Evolutionary conservation across 164 flowering plant genomes (phyloP).

Genomic region (Berberis thunbergii): DNA sequence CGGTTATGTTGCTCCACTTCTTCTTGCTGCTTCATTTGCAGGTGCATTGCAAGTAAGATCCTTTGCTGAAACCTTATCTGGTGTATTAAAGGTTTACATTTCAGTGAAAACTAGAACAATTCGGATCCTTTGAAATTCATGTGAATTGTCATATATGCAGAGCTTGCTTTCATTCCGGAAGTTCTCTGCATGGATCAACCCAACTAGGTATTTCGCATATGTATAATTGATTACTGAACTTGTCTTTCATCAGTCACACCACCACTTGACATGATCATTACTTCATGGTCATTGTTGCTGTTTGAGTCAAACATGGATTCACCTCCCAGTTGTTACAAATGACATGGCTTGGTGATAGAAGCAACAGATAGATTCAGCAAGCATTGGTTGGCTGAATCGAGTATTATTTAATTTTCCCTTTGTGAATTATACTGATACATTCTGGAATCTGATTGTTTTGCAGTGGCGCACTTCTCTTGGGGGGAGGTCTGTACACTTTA

Average conservation of each 20-base stretch:
- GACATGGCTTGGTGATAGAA: too few species aligned
- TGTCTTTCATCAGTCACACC: background rate
- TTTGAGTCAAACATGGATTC: background rate
- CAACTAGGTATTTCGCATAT: conserved; percentile 49
- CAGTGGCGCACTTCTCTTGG: conserved; percentile 87
- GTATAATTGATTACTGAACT: background rate
- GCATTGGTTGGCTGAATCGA: too few species aligned
- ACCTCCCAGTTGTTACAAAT: background rate
- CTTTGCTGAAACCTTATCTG: background rate
- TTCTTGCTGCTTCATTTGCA: conserved; percentile 97
- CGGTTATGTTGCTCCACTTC: conserved; percentile 91
- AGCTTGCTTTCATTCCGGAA: conserved; percentile 89
- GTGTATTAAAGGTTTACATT: too few species aligned
- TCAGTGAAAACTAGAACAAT: too few species aligned
- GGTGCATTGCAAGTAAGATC: conserved; percentile 82
- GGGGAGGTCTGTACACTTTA: conserved; percentile 82
- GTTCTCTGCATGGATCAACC: conserved; percentile 93
- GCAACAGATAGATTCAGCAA: too few species aligned
- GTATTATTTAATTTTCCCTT: background rate
- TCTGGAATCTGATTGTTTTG: conserved; percentile 17
- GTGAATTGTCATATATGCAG: conserved; percentile 28
- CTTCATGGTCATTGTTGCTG: background rate
- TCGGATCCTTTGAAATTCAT: too few species aligned
- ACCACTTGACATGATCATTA: background rate
- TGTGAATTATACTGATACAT: background rate